Percentiles rank a stretch among this genome's conserved stretches.
Evolutionary conservation across 306 rosid genomes (phyloP).

Genomic region (Trichosanthes cucumerina): DNA sequence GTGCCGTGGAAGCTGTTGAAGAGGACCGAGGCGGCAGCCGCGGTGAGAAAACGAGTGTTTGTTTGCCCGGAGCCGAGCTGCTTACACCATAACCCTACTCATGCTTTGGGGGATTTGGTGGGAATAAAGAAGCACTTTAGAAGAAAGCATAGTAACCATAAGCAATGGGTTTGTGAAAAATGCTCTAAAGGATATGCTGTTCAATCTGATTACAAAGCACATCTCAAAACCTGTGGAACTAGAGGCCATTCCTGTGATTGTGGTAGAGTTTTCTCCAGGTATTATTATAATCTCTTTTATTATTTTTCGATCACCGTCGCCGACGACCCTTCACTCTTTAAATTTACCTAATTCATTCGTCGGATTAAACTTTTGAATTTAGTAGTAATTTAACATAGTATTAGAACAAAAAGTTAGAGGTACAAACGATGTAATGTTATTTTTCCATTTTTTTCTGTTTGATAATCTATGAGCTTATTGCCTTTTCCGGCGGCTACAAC

Average conservation of each 20-base stretch:
- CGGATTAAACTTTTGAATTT: background rate
- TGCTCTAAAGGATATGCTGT: slow-evolving; percentile 89
- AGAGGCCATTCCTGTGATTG: slow-evolving; percentile 95
- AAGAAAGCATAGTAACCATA: slow-evolving; percentile 84
- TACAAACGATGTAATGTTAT: background rate
- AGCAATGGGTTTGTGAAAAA: slow-evolving; percentile 87
- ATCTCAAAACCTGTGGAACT: slow-evolving; percentile 96
- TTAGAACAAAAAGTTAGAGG: background rate
- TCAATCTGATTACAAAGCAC: slow-evolving; percentile 92
- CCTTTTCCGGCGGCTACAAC: background rate
- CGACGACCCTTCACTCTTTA: background rate
- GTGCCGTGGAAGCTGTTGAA: slow-evolving; percentile 93
- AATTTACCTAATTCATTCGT: background rate
- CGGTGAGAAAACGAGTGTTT: slow-evolving; percentile 60
- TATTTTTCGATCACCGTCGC: background rate
- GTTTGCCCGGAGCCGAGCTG: slow-evolving; percentile 93
- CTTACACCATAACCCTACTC: slow-evolving; percentile 90
- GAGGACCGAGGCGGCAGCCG: slow-evolving; percentile 60
- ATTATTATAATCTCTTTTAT: background rate
- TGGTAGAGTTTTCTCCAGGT: slow-evolving; percentile 80
- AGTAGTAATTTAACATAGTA: background rate
- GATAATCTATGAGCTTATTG: background rate
- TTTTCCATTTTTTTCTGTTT: background rate
- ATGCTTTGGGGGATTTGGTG: slow-evolving; percentile 91
- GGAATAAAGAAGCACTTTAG: slow-evolving; percentile 92